These are phyloP conservation scores for Rhizoctonia solani DNA, from an alignment of 1,284 basidiomycete species.

Conservation along the genomic window DNA sequence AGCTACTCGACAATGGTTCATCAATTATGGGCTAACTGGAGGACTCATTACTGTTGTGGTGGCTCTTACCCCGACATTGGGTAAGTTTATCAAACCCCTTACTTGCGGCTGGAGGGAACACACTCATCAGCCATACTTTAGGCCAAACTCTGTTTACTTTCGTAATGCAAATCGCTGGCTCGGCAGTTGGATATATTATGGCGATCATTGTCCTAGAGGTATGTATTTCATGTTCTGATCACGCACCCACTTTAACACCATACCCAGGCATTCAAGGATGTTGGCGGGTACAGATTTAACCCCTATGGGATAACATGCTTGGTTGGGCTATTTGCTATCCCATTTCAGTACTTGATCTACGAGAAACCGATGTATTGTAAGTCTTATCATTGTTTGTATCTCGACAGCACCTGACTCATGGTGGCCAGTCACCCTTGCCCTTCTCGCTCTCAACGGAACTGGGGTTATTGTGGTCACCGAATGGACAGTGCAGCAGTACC, in stretches of 20 bases:
- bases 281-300: slow-evolving; percentile 47
- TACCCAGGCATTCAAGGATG: slow-evolving; percentile 44
- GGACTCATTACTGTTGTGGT: slow-evolving; percentile 47
- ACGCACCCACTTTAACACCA: slow-evolving; percentile 2
- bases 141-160: slow-evolving; percentile 46
- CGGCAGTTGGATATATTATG: slow-evolving; percentile 39
- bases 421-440: slow-evolving; percentile 40
- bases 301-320: slow-evolving; percentile 44
- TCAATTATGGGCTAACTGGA: slow-evolving; percentile 44
- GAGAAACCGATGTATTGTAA: slow-evolving; percentile 41
- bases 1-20: slow-evolving; percentile 43
- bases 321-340: slow-evolving; percentile 42
- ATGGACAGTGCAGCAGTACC: slow-evolving; percentile 42
- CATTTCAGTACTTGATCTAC: slow-evolving; percentile 44
- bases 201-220: slow-evolving; percentile 41
- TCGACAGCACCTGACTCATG: slow-evolving; percentile 25
- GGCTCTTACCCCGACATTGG: slow-evolving; percentile 45
- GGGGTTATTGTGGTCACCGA: slow-evolving; percentile 44
- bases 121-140: slow-evolving; percentile 1
- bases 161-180: slow-evolving; percentile 45
- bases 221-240: slow-evolving; percentile 1
- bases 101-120: not conserved
- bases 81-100: slow-evolving; percentile 30
- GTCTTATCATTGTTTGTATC: not conserved
- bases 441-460: slow-evolving; percentile 44